Conservation (phyloP, 495 filamentous ascomycete genomes). For the Penicillium simplicissimum region DNA sequence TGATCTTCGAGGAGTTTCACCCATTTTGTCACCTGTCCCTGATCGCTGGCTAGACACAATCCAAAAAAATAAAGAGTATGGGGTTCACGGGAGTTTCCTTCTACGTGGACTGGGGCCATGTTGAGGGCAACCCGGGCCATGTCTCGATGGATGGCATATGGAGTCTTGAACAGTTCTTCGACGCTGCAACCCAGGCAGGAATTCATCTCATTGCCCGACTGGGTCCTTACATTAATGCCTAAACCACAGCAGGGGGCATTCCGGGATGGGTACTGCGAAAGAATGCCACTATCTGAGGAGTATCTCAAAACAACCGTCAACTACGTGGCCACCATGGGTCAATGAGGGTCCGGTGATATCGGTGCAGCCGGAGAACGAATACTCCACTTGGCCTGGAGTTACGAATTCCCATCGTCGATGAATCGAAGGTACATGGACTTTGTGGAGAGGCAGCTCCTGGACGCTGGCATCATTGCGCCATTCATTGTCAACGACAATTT, state of each 20-base stretch:
- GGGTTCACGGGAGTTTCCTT: conserved; percentile 70
- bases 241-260: conserved; percentile 57
- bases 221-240: conserved; percentile 66
- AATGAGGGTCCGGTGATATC: conserved; percentile 70
- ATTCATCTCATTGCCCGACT: conserved; percentile 71
- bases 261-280: conserved; percentile 60
- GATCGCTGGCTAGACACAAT: conserved; percentile 72
- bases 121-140: conserved; percentile 64
- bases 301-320: conserved; percentile 62
- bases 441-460: conserved; percentile 58
- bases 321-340: conserved; percentile 42
- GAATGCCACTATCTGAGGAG: conserved; percentile 52
- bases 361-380: conserved; percentile 74
- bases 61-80: conserved; percentile 72
- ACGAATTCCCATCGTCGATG: conserved; percentile 35
- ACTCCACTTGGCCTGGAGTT: conserved; percentile 37
- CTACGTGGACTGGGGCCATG: conserved; percentile 68
- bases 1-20: conserved; percentile 71
- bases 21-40: conserved; percentile 65
- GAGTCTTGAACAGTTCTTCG: conserved; percentile 62
- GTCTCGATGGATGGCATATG: conserved; percentile 67
- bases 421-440: conserved; percentile 62
- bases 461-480: conserved; percentile 65
- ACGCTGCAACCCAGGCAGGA: conserved; percentile 60
- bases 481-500: conserved; percentile 68